Evolutionary conservation across 1,284 basidiomycete genomes (phyloP), one percentile per base, ranked within the genome.

Genomic region (Peniophora sp.): DNA sequence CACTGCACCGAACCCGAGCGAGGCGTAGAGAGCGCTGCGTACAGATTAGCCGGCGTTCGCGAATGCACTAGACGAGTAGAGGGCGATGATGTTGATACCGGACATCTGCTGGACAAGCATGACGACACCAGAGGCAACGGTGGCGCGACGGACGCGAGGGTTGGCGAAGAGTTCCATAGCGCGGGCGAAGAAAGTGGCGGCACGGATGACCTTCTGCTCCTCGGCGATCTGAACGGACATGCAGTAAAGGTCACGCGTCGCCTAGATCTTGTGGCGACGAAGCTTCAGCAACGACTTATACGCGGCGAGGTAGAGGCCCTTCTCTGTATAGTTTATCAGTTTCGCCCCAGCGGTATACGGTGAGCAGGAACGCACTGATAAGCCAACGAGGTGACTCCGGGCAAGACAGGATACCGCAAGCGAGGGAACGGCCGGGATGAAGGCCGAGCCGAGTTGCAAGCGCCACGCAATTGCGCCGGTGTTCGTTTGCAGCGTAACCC

Each of bases 361-460:
- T 32, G 27, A 32, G 27, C 5, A 12, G 12, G 27, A 12, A 32
- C 27, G 12, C 86, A 52, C 72, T 72, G 62, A 91, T 79, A 42
- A 85, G 70, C 88, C 88, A 91, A 64, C 85, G 78, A 6, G 87
- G 86, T 47, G 75, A 83, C 62, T 75, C 79, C 3, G 72, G 81
- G 52, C 76, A 80, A 48, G 74, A 69, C 52, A 70, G 69, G 9
- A 86, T 79, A 57, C 81, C 80, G 10, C 62, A 22, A 57, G 80
- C 73, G 47, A 87, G 76, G 36, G 59, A 39, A 85, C 61, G 3
- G 81, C 83, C 2, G 83, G 83, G 20, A 85, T 61, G 55, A 79
- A 79, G 46, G 82, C 81, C 55, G 74, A 76, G 24, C 64, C 75
- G 43, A 85, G 68, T 83, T 84, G 85, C 24, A 86, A 64, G 44